phyloP scores from a whole-genome alignment of 108 stramenopile species.

The Cyclotella choctawhatcheeana region DNA sequence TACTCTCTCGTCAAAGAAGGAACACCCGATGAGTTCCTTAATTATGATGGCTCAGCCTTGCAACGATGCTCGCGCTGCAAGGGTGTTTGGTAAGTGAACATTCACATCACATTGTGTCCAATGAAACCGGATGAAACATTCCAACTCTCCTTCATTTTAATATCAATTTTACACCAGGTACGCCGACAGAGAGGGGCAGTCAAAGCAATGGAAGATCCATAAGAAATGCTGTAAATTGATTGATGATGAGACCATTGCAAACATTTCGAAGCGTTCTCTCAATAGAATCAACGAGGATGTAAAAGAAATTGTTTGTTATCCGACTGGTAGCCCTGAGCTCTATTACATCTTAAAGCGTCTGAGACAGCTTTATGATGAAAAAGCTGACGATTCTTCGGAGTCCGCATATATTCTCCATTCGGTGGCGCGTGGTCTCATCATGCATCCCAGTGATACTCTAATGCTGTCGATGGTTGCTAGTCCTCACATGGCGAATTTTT shows the following conservation, averaged over 20 bases:
- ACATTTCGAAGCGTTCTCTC: background rate
- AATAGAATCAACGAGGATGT: background rate
- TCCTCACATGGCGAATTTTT: slow-evolving; percentile 11
- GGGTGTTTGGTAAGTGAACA: background rate
- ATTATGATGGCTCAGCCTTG: slow-evolving; percentile 6
- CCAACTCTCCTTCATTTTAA: too few species aligned
- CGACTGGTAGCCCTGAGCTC: background rate
- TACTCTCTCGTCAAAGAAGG: slow-evolving; percentile 20
- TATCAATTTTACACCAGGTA: too few species aligned
- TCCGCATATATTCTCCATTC: background rate
- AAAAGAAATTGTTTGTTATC: background rate
- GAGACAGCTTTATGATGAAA: background rate
- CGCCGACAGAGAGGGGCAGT: too few species aligned
- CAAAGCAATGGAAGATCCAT: slow-evolving; percentile 18
- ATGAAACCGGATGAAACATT: too few species aligned
- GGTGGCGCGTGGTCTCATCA: slow-evolving; percentile 5
- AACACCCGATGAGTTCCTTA: slow-evolving; percentile 6
- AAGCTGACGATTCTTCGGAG: background rate
- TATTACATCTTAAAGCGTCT: background rate
- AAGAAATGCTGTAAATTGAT: slow-evolving; percentile 15
- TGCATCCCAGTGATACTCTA: background rate
- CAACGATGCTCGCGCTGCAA: slow-evolving; percentile 14
- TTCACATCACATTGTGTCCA: too few species aligned
- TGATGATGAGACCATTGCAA: background rate
- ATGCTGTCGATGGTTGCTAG: slow-evolving; percentile 1